Conservation (phyloP, 805 yeast species). For the Candida tallmaniae region DNA sequence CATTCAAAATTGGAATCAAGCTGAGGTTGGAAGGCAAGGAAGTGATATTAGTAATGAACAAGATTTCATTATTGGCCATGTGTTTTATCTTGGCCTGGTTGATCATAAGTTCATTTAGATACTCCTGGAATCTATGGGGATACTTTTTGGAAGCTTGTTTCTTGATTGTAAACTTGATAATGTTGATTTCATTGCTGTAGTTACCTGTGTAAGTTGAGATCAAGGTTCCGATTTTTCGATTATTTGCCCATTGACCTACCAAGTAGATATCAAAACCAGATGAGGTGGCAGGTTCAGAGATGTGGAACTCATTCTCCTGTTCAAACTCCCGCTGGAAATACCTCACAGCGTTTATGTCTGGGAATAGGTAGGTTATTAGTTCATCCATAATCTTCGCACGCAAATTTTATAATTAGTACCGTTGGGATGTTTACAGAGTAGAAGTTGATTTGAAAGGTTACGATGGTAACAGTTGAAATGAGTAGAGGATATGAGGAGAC, state of each 20-base stretch:
- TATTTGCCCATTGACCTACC: slow-evolving; percentile 92
- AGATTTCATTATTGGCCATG: slow-evolving; percentile 20
- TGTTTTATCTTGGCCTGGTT: slow-evolving; percentile 67
- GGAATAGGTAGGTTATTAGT: slow-evolving; percentile 41
- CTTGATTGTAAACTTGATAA: slow-evolving; percentile 50
- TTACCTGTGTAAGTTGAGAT: slow-evolving; percentile 88
- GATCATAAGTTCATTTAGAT: slow-evolving; percentile 61
- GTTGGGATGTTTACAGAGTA: too few species aligned
- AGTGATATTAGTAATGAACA: slow-evolving; percentile 81
- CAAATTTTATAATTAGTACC: too few species aligned
- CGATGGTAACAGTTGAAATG: too few species aligned
- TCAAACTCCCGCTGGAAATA: slow-evolving; percentile 39
- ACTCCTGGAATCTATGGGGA: slow-evolving; percentile 50
- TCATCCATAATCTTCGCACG: too few species aligned
- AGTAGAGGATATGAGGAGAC: too few species aligned
- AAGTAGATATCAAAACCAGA: slow-evolving; percentile 84
- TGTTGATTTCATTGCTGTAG: slow-evolving; percentile 55
- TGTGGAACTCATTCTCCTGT: slow-evolving; percentile 29
- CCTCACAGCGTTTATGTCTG: slow-evolving; percentile 54
- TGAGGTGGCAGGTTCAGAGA: slow-evolving; percentile 44
- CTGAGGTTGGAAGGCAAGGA: slow-evolving; percentile 72
- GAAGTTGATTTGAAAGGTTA: too few species aligned
- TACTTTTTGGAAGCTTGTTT: slow-evolving; percentile 45
- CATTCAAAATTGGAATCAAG: slow-evolving; percentile 64
- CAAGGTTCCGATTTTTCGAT: slow-evolving; percentile 59